Conservation (phyloP, 768 basidiomycete genomes). For the Mycena floridula region DNA sequence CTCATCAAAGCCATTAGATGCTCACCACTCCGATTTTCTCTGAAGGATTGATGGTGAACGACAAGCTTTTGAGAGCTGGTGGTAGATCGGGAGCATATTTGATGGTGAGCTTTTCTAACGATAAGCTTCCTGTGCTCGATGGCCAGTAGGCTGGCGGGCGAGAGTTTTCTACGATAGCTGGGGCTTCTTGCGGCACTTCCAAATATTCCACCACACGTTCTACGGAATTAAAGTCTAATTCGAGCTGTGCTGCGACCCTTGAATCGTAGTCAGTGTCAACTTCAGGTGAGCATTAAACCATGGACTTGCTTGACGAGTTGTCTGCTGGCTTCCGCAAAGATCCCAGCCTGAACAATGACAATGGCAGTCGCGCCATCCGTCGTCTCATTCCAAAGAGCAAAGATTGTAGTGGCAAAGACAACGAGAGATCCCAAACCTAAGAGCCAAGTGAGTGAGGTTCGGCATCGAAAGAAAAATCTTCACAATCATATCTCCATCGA, state of each 20-base stretch:
- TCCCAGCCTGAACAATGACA: conserved; percentile 64
- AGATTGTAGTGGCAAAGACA: conserved; percentile 62
- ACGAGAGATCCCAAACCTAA: conserved; percentile 65
- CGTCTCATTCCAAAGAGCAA: conserved; percentile 53
- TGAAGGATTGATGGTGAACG: conserved; percentile 51
- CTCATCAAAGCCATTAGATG: conserved; percentile 6
- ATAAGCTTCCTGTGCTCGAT: conserved; percentile 48
- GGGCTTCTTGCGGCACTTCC: conserved; percentile 61
- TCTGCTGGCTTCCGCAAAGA: conserved; percentile 64
- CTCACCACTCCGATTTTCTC: conserved; percentile 68
- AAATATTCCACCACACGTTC: conserved; percentile 72
- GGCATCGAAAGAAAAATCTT: conserved; percentile 11
- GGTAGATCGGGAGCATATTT: conserved; percentile 60
- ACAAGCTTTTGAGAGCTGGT: conserved; percentile 48
- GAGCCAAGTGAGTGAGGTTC: background rate
- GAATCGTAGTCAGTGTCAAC: conserved; percentile 2
- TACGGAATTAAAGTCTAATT: conserved; percentile 70
- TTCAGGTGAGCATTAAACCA: background rate
- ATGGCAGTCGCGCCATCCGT: conserved; percentile 60
- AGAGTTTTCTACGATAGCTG: conserved; percentile 45
- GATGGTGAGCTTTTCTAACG: conserved; percentile 53
- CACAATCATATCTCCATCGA: conserved; percentile 70
- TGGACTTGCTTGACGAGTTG: conserved; percentile 50
- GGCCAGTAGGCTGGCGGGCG: conserved; percentile 75
- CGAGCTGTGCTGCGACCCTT: conserved; percentile 63